These are phyloP conservation scores for Microstegium vimineum DNA, from an alignment of 176 grass and related monocot species.

Conservation along the genomic window DNA sequence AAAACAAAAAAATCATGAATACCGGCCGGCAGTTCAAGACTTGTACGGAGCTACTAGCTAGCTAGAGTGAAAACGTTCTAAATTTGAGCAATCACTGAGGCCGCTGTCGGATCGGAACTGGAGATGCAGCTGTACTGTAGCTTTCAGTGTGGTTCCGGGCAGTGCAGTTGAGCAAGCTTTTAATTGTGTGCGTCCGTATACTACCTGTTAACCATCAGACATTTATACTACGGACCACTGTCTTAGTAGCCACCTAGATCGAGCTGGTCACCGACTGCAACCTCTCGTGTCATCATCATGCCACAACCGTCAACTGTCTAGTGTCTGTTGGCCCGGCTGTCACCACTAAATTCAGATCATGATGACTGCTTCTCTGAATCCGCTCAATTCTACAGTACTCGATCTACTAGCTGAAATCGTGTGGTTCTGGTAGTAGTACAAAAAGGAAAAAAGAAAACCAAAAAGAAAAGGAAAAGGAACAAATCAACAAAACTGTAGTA, in stretches of 20 bases:
- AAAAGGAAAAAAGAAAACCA: too few species aligned
- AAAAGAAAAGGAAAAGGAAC: too few species aligned
- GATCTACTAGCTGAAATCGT: too few species aligned
- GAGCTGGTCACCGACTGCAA: background rate
- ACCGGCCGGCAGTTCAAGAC: background rate
- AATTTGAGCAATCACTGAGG: background rate
- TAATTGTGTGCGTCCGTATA: background rate
- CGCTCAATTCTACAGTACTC: background rate
- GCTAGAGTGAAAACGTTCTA: background rate
- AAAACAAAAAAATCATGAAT: background rate
- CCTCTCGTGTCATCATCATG: background rate
- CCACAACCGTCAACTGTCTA: background rate
- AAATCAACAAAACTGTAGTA: too few species aligned
- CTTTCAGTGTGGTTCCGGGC: slow-evolving; percentile 20
- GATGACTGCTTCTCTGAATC: background rate
- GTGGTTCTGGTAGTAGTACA: too few species aligned
- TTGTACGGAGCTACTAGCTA: background rate
- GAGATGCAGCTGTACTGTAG: background rate
- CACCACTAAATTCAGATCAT: background rate
- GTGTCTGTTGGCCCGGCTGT: background rate
- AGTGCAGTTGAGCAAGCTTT: background rate
- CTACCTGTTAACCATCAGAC: background rate
- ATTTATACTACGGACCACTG: background rate
- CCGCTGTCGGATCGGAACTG: background rate
- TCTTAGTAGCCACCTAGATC: background rate